Conservation (phyloP, 441 rosid genomes). For the Erodium moschatum region DNA sequence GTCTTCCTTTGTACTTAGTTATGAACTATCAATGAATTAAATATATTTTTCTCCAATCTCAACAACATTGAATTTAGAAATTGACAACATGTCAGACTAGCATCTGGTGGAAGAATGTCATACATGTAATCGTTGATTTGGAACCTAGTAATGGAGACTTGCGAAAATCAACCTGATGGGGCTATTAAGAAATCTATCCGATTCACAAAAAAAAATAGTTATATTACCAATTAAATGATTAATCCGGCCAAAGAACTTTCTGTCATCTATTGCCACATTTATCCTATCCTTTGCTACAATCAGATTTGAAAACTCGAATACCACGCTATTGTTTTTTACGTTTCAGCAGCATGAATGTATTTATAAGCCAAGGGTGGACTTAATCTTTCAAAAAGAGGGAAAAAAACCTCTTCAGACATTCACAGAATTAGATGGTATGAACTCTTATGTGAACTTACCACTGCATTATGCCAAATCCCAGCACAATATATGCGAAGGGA, state of each 20-base stretch:
- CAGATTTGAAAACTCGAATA: not conserved
- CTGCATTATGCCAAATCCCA: conserved; percentile 91
- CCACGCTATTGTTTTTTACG: too few relatives aligned
- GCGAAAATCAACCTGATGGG: not conserved
- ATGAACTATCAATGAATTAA: too few relatives aligned
- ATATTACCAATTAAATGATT: not conserved
- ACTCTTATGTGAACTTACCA: conserved; percentile 35
- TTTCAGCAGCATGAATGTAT: too few relatives aligned
- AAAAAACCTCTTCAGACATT: not conserved
- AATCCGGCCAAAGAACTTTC: not conserved
- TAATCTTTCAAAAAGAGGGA: not conserved
- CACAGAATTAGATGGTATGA: not conserved
- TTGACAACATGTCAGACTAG: not conserved
- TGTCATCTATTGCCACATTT: not conserved
- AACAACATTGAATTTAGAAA: not conserved
- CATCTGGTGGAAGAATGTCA: not conserved
- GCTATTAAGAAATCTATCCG: not conserved
- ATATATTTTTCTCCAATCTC: too few relatives aligned
- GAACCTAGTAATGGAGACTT: not conserved
- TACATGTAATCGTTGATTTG: not conserved
- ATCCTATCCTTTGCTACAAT: not conserved
- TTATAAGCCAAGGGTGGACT: too few relatives aligned
- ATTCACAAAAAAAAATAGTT: not conserved
- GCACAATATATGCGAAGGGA: conserved; percentile 79
- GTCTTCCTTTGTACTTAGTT: too few relatives aligned